phyloP scores from a whole-genome alignment of 164 flowering plant species.

The Nymphaea colorata region DNA sequence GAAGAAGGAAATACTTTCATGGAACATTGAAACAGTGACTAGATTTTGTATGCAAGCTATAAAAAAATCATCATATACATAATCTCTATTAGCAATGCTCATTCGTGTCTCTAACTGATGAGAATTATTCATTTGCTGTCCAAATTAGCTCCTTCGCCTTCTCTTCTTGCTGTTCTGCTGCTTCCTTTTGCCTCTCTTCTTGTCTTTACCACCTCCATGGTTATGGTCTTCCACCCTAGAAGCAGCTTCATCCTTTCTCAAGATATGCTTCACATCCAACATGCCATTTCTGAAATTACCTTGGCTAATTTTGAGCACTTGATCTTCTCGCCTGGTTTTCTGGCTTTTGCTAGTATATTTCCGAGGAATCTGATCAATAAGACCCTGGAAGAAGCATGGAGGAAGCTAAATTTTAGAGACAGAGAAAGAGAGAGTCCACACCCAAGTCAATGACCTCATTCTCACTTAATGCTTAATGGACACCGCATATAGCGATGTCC shows the following conservation, averaged over 20 bases:
- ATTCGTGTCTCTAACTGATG: too few species aligned
- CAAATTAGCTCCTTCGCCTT: not conserved
- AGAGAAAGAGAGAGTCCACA: too few species aligned
- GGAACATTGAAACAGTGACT: too few species aligned
- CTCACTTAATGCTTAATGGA: too few species aligned
- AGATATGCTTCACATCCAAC: constrained; percentile 56
- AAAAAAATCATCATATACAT: too few species aligned
- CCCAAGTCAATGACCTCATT: too few species aligned
- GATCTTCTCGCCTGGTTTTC: constrained; percentile 47
- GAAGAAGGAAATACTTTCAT: too few species aligned
- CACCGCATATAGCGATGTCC: too few species aligned
- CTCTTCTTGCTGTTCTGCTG: constrained; percentile 8
- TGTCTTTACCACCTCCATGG: constrained; percentile 10
- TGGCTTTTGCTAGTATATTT: constrained; percentile 16
- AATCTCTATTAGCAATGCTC: too few species aligned
- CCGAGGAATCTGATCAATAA: not conserved
- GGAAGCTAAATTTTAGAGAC: too few species aligned
- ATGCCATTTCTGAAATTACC: constrained; percentile 64
- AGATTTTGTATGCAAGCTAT: too few species aligned
- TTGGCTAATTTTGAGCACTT: constrained; percentile 50
- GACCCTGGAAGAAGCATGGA: not conserved
- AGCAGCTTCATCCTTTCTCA: constrained; percentile 12
- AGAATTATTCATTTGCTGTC: too few species aligned
- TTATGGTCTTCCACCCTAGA: constrained; percentile 11
- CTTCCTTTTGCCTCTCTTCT: constrained; percentile 18